A percentile compares a stretch with the other conserved stretches of the same genome.
These are phyloP conservation scores for Podosphaera xanthii DNA, from an alignment of 2,329 filamentous ascomycete genomes.

Conservation along the genomic window DNA sequence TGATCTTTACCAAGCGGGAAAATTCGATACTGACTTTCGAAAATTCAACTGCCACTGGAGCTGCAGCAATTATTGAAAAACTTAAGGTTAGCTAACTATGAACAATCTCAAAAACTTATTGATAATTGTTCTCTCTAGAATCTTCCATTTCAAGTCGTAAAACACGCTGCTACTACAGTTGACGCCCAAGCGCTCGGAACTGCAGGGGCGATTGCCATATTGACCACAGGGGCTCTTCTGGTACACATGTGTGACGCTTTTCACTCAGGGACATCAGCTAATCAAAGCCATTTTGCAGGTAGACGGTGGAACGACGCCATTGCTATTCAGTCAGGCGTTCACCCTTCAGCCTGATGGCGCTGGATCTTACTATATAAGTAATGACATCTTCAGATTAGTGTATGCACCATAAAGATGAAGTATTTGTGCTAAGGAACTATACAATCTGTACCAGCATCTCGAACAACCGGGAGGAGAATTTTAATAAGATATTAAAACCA, in stretches of 20 bases:
- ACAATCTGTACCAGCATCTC: not conserved
- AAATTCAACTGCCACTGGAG: slow-evolving; percentile 41
- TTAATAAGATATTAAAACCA: not conserved
- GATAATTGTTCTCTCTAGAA: slow-evolving; percentile 22
- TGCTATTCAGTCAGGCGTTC: slow-evolving; percentile 83
- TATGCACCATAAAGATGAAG: slow-evolving; percentile 23
- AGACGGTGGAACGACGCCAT: slow-evolving; percentile 63
- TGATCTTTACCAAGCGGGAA: slow-evolving; percentile 33
- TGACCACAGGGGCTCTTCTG: slow-evolving; percentile 69
- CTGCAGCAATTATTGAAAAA: slow-evolving; percentile 50
- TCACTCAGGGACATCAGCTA: slow-evolving; percentile 2
- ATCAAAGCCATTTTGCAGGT: slow-evolving; percentile 29
- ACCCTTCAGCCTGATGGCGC: slow-evolving; percentile 47
- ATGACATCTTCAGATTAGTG: slow-evolving; percentile 86
- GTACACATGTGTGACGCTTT: slow-evolving; percentile 25
- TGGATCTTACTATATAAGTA: slow-evolving; percentile 67
- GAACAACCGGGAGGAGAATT: not conserved
- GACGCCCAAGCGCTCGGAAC: slow-evolving; percentile 61
- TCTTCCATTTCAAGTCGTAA: slow-evolving; percentile 62
- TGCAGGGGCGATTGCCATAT: slow-evolving; percentile 52
- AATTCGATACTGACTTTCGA: slow-evolving; percentile 91
- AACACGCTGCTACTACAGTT: slow-evolving; percentile 52
- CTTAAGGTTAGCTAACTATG: slow-evolving; percentile 35
- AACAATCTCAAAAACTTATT: not conserved
- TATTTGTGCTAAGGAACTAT: not conserved